A percentile compares a stretch with the other conserved stretches of the same genome.
Evolutionary conservation across 768 basidiomycete genomes (phyloP).

Genomic region (Russula abietina): DNA sequence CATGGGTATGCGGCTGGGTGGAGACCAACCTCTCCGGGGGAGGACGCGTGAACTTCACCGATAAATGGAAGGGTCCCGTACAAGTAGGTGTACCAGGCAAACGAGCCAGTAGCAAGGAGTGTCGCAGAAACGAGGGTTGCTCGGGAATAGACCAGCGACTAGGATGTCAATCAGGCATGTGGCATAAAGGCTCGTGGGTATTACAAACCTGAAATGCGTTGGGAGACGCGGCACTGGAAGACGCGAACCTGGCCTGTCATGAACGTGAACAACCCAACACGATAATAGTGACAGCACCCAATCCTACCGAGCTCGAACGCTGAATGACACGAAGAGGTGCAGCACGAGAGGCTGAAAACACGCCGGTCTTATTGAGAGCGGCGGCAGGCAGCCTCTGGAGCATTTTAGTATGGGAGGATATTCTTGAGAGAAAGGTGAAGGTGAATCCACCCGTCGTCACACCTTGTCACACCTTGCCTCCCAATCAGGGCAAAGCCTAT

Average conservation of each 20-base stretch:
- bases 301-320: slow-evolving; percentile 48
- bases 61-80: slow-evolving; percentile 89
- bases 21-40: slow-evolving; percentile 88
- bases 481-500: no score
- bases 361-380: slow-evolving; percentile 55
- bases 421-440: slow-evolving; percentile 40
- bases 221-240: slow-evolving; percentile 51
- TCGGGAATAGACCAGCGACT: slow-evolving; percentile 68
- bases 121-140: slow-evolving; percentile 70
- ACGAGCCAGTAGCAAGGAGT: slow-evolving; percentile 74
- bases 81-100: slow-evolving; percentile 95
- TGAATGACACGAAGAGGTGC: slow-evolving; percentile 37
- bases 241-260: slow-evolving; percentile 64
- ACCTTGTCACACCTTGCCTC: slow-evolving; percentile 16
- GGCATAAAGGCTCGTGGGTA: not conserved
- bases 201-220: slow-evolving; percentile 58
- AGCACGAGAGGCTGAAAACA: slow-evolving; percentile 42
- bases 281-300: slow-evolving; percentile 1
- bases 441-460: slow-evolving; percentile 37
- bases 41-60: slow-evolving; percentile 88
- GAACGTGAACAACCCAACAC: slow-evolving; percentile 26
- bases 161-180: not conserved
- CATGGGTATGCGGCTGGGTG: slow-evolving; percentile 86
- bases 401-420: slow-evolving; percentile 52
- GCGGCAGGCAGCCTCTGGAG: slow-evolving; percentile 75